These are phyloP conservation scores for Pestalotiopsis sp. DNA, from an alignment of 2,329 filamentous ascomycete genomes.

Conservation along the genomic window DNA sequence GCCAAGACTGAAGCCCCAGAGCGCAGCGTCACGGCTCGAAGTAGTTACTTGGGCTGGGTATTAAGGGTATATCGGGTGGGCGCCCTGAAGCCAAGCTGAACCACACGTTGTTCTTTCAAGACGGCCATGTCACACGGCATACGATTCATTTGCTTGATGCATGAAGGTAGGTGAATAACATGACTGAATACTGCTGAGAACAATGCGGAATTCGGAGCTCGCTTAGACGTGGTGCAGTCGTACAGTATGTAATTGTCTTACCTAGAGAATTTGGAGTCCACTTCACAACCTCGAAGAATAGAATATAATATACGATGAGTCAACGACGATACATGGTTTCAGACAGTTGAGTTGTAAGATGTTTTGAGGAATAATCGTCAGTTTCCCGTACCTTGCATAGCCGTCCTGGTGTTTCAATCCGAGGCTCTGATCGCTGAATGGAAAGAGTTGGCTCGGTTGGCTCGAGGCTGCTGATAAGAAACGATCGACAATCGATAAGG, in stretches of 20 bases:
- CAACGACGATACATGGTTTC: neutral
- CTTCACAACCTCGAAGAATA: neutral
- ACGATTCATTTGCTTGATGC: neutral
- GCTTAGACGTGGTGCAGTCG: neutral
- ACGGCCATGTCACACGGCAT: neutral
- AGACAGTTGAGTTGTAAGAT: neutral
- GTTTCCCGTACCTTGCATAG: neutral
- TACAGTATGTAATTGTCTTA: neutral
- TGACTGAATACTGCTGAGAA: neutral
- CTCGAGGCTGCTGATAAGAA: neutral
- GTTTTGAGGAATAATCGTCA: neutral
- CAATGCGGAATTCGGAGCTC: conserved; percentile 5
- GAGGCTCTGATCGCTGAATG: neutral
- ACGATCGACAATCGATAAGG: neutral
- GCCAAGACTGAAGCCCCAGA: conserved; percentile 3
- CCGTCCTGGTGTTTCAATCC: neutral
- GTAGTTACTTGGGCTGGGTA: neutral
- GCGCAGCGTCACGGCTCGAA: neutral
- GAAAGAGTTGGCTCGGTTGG: neutral
- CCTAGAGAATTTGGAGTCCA: neutral
- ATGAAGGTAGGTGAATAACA: neutral
- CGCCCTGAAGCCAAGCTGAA: neutral
- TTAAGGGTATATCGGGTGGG: neutral
- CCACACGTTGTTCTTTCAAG: neutral
- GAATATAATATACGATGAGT: neutral